Evolutionary conservation across 83 land plant species (phyloP), one percentile per base, ranked within the genome.

Genomic region (Picea abies): DNA sequence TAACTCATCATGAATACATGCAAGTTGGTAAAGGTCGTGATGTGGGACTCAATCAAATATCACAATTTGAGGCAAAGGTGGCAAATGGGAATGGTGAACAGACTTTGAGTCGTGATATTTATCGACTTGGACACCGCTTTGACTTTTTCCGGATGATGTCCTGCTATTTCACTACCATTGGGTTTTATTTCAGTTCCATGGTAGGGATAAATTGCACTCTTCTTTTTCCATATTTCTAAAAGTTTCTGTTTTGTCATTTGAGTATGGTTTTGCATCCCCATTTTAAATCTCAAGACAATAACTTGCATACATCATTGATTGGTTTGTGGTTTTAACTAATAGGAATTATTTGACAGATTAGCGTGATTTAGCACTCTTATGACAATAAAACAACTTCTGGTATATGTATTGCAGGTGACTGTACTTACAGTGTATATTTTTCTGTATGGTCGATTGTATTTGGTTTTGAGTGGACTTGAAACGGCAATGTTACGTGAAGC

Each of bases 11-110:
- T 83, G 95, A 92, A 77, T 92, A 92, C 62, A 90, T 92, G 84
- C 95, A 92, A 89, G 95, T 92, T 35, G 95, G 95, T 44, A 93
- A 93, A 83, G 96, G 96, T 44, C 93, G 96, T 68, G 96, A 94
- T 89, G 95, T 94, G 58, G 96, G 96, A 16, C 88, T 94, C 88
- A 94, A 94, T 84, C 96, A 90, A 69, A 90, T 94, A 87, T 90
- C 96, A 60, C 79, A 65, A 23, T 94, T 94, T 85, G 96, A 94
- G 86, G 96, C 96, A 62, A 94, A 93, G 79, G 94, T 94, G 16
- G 90, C 95, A 76, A 90, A 89, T 85, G 96, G 94, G 49, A 94
- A 93, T 88, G 96, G 94, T 76, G 96, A 92, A 82, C 95, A 92
- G 73, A 90, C 95, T 10, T 83, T 92, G 15, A 87, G 95, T 69